A percentile compares a stretch with the other conserved stretches of the same genome.
Evolutionary conservation across 176 grass and related monocot genomes (phyloP).

Genomic region (Ensete glaucum): DNA sequence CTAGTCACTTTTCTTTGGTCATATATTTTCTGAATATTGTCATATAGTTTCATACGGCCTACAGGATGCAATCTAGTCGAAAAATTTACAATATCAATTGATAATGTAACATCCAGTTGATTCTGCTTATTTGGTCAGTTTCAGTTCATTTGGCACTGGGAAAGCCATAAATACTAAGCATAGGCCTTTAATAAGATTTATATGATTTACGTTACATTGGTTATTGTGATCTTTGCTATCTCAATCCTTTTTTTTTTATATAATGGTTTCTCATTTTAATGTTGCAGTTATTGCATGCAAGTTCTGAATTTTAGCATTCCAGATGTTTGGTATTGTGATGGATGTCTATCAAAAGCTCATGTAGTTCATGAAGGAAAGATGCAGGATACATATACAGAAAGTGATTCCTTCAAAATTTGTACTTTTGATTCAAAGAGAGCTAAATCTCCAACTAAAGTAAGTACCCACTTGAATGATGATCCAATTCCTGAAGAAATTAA

Average conservation of each 20-base stretch:
- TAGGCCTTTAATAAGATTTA: background rate
- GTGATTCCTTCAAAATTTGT: background rate
- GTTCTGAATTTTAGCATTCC: background rate
- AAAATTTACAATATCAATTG: background rate
- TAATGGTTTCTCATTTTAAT: background rate
- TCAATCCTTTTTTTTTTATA: background rate
- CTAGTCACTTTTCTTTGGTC: background rate
- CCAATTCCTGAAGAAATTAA: background rate
- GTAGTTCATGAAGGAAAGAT: constrained; percentile 15
- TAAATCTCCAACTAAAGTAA: background rate
- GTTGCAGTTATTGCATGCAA: constrained; percentile 37
- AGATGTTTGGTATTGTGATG: constrained; percentile 24
- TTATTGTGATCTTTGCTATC: background rate
- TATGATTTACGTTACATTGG: background rate
- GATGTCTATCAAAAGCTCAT: constrained; percentile 14
- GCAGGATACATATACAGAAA: background rate
- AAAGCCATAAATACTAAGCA: background rate
- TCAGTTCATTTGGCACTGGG: background rate
- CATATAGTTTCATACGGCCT: too few species aligned
- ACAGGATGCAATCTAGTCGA: background rate
- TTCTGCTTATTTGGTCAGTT: background rate
- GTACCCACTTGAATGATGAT: background rate
- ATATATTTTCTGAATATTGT: background rate
- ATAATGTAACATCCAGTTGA: background rate
- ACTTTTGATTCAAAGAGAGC: background rate